Evolutionary conservation across 2,329 filamentous ascomycete species (phyloP).

Genomic region (Harringtonia aguacate): DNA sequence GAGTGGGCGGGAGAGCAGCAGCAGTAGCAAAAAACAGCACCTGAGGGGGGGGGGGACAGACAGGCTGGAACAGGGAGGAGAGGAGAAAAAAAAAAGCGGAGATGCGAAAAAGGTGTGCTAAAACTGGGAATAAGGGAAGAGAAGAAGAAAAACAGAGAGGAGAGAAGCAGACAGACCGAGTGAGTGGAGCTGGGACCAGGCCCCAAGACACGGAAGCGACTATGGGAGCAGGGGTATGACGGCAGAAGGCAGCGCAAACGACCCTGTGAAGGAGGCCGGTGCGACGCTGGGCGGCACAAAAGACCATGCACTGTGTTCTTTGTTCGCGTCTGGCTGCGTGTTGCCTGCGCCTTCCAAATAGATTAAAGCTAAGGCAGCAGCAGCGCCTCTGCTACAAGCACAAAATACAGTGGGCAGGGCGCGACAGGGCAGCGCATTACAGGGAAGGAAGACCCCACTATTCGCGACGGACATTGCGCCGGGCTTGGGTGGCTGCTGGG

Average conservation of each 20-base stretch:
- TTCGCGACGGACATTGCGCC: conserved; percentile 1
- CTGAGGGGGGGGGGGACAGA: too few relatives aligned
- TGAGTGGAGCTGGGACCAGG: background rate
- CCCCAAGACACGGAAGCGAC: background rate
- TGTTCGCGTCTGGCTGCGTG: too few relatives aligned
- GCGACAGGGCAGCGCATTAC: background rate
- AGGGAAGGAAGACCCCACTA: background rate
- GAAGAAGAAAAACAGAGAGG: background rate
- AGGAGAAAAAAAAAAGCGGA: background rate
- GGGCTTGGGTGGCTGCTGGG: background rate
- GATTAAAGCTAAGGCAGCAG: too few relatives aligned
- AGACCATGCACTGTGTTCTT: too few relatives aligned
- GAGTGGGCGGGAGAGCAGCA: background rate
- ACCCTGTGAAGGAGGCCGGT: too few relatives aligned
- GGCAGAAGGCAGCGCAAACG: too few relatives aligned
- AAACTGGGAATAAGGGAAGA: background rate
- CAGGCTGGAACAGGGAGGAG: background rate
- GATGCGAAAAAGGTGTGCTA: background rate
- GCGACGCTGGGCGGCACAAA: too few relatives aligned
- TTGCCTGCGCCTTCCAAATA: too few relatives aligned
- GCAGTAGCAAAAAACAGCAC: background rate
- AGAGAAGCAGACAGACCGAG: too few relatives aligned
- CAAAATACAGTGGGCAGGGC: background rate
- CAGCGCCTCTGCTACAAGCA: too few relatives aligned
- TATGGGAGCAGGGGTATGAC: too few relatives aligned